Percentiles rank a stretch among this genome's conserved stretches.
These are phyloP conservation scores for Sugiyamaella lignohabitans DNA, from an alignment of 805 yeast genomes.

Conservation along the genomic window DNA sequence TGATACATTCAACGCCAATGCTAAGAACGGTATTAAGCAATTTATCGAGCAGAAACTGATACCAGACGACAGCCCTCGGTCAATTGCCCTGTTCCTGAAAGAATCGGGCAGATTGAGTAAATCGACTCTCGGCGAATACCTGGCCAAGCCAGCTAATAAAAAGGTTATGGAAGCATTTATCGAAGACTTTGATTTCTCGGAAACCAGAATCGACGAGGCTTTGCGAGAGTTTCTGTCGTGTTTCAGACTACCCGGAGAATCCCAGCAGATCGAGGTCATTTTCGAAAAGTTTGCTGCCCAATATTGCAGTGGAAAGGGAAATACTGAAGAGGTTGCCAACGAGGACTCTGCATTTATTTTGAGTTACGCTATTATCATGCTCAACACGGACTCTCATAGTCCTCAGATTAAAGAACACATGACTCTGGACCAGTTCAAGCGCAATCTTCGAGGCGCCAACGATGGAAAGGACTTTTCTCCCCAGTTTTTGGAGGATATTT, in stretches of 20 bases:
- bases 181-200: conserved; percentile 63
- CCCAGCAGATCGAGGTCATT: conserved; percentile 91
- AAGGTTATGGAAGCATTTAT: conserved; percentile 60
- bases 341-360: conserved; percentile 83
- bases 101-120: conserved; percentile 81
- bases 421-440: conserved; percentile 76
- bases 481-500: conserved; percentile 80
- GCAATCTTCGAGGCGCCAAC: conserved; percentile 74
- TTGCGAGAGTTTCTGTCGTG: conserved; percentile 71
- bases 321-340: conserved; percentile 48
- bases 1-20: conserved; percentile 67
- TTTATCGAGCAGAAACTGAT: conserved; percentile 65
- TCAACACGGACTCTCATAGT: conserved; percentile 89
- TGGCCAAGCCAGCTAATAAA: conserved; percentile 68
- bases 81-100: conserved; percentile 69
- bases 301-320: conserved; percentile 60
- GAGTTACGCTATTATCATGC: conserved; percentile 86
- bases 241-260: conserved; percentile 93
- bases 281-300: conserved; percentile 80
- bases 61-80: conserved; percentile 39
- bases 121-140: conserved; percentile 75
- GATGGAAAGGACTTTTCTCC: conserved; percentile 68
- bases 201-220: conserved; percentile 87
- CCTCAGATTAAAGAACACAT: conserved; percentile 89
- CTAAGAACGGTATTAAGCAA: conserved; percentile 64